Base-by-base conservation (phyloP, 2,329 filamentous ascomycete species). In the Fusarium sp. region DNA sequence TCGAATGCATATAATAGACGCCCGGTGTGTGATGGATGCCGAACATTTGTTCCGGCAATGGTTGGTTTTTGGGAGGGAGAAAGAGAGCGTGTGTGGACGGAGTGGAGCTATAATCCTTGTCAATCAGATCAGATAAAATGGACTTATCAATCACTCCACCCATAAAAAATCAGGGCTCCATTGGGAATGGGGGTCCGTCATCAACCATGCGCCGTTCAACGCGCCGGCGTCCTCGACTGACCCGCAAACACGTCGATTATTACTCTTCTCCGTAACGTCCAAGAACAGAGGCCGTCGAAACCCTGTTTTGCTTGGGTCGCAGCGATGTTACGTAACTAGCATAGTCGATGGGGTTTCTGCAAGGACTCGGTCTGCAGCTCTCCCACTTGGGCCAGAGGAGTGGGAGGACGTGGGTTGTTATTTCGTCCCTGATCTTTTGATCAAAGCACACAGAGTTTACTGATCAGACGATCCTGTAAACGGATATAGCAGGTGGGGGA, bases 71-170 rank as follows among this genome's bases (percentile, higher is more conserved):
- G 28, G 31, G 12, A 16, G 15, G 18, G 13, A 39, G 48, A 27
- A 18, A 18, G 48, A 13, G 34, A 6, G 34, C 18, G 30, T 60
- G 56, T 51, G 46, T 62, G 56, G 60, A 58, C 15, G 27, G 27
- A 43, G 13, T 39, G 47, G n/a, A 28, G 16, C 55, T 59, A 11
- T 15, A 10, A 65, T 43, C 68, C 68, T 64, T 68, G 67, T 52
- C 30, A 50, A 65, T 70, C 64, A 39, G 68, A 70, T 70, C 68
- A 70, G 68, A 70, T 70, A 70, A 68, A 64, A 46, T 60, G 36
- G 12, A 65, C 60, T 70, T 70, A 71, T 70, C 68, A 70, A 70
- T 70, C 68, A 71, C 68, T 64, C 68, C 60, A 71, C 68, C 43
- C 15, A 47, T 11, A 55, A 53, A 61, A 61, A 70, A 52, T 18